A percentile compares a stretch with the other conserved stretches of the same genome.
Evolutionary conservation across 1,284 basidiomycete species (phyloP).

Genomic region (Rhodotorula glutinis): DNA sequence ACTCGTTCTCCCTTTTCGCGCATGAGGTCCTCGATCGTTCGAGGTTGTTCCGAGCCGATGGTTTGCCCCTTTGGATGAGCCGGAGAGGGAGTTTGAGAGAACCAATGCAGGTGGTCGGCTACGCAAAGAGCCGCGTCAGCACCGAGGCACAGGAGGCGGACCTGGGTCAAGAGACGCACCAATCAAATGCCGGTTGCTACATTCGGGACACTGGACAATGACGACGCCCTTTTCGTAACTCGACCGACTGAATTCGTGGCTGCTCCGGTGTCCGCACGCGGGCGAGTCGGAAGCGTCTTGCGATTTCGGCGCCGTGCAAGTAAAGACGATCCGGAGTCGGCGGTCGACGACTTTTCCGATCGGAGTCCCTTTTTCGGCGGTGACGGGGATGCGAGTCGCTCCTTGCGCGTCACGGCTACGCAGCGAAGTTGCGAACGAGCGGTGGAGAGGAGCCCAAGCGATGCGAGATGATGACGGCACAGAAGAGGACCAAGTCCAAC

Average conservation of each 20-base stretch:
- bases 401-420: neutral
- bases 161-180: slow-evolving; percentile 31
- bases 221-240: slow-evolving; percentile 87
- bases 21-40: slow-evolving; percentile 78
- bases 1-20: slow-evolving; percentile 71
- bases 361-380: slow-evolving; percentile 15
- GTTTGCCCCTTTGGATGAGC: slow-evolving; percentile 28
- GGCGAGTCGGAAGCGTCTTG: neutral
- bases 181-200: slow-evolving; percentile 70
- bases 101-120: slow-evolving; percentile 91
- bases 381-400: slow-evolving; percentile 7
- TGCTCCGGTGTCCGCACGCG: slow-evolving; percentile 72
- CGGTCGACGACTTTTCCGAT: slow-evolving; percentile 39
- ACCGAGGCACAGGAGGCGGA: too few relatives aligned
- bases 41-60: slow-evolving; percentile 23
- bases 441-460: neutral
- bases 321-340: slow-evolving; percentile 60
- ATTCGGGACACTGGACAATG: slow-evolving; percentile 84
- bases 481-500: too few relatives aligned
- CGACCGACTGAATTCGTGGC: slow-evolving; percentile 80
- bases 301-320: slow-evolving; percentile 63
- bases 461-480: neutral
- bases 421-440: neutral
- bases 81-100: slow-evolving; percentile 58
- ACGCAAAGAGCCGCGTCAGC: slow-evolving; percentile 49